Evolutionary conservation across 768 basidiomycete genomes (phyloP).

Genomic region (Agaricus sinodeliciosus): DNA sequence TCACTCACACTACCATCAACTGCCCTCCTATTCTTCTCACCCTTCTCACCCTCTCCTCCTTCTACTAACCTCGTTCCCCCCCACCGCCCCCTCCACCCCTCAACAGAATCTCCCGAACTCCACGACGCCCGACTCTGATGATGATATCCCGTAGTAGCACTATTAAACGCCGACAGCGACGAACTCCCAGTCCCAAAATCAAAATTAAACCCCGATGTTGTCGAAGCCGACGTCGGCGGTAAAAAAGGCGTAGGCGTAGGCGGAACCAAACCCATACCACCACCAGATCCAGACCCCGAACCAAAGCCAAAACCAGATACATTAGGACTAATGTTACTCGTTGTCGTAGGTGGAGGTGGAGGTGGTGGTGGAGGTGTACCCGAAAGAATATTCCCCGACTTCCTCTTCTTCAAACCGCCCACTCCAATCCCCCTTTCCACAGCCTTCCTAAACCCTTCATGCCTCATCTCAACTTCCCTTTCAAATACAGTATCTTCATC

Average conservation of each 20-base stretch:
- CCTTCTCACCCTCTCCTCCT: too few relatives aligned
- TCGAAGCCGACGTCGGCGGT: not conserved
- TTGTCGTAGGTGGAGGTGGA: too few relatives aligned
- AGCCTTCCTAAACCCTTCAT: not conserved
- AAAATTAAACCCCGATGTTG: not conserved
- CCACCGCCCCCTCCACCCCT: too few relatives aligned
- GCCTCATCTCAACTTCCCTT: not conserved
- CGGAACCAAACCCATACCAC: not conserved
- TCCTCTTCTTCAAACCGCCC: slow-evolving; percentile 1
- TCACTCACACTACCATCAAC: too few relatives aligned
- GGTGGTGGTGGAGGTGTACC: not conserved
- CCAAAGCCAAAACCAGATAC: not conserved
- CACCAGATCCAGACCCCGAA: not conserved
- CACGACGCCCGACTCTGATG: slow-evolving; percentile 2
- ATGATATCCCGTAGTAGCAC: not conserved
- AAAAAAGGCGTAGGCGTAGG: not conserved
- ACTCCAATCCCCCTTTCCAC: not conserved
- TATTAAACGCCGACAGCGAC: not conserved
- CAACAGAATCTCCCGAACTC: slow-evolving; percentile 4
- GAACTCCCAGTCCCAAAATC: too few relatives aligned
- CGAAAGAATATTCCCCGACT: not conserved
- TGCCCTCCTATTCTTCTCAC: too few relatives aligned
- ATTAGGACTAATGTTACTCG: not conserved
- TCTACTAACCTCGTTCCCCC: too few relatives aligned
- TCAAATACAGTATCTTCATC: not conserved